Conservation (phyloP, 768 basidiomycete genomes). For the Suillus clintonianus region DNA sequence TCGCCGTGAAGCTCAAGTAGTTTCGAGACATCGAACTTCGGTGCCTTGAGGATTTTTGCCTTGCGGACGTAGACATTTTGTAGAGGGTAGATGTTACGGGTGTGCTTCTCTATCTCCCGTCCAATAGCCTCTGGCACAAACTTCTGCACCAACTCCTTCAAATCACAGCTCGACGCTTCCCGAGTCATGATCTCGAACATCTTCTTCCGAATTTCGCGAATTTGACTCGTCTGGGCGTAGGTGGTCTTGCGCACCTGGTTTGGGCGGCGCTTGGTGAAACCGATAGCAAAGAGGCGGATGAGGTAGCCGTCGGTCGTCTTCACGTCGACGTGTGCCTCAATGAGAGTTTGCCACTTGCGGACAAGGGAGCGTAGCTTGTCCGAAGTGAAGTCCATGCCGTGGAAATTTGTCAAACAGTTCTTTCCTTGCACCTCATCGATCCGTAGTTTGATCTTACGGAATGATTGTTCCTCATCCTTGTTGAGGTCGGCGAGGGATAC, state of each 20-base stretch:
- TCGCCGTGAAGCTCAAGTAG: constrained; percentile 96
- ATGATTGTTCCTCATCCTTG: constrained; percentile 99
- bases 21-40: constrained; percentile 95
- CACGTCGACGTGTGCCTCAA: constrained; percentile 98
- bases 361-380: constrained; percentile 99
- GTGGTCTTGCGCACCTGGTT: constrained; percentile 99
- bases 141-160: constrained; percentile 99
- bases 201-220: constrained; percentile 97
- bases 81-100: constrained; percentile 94
- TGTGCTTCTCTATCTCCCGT: constrained; percentile 98
- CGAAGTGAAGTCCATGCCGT: constrained; percentile 99
- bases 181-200: constrained; percentile 99
- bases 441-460: constrained; percentile 99
- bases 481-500: constrained; percentile 96
- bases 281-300: constrained; percentile 97
- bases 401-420: constrained; percentile 99
- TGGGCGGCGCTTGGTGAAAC: constrained; percentile 96
- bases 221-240: constrained; percentile 93
- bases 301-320: constrained; percentile 99
- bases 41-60: constrained; percentile 98
- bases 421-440: constrained; percentile 97
- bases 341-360: constrained; percentile 99
- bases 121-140: constrained; percentile 99
- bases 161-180: constrained; percentile 91
- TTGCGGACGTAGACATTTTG: constrained; percentile 99